Evolutionary conservation across 78 protist species (phyloP), one percentile per base, ranked within the genome.

Genomic region (Salpingoeca rosetta): DNA sequence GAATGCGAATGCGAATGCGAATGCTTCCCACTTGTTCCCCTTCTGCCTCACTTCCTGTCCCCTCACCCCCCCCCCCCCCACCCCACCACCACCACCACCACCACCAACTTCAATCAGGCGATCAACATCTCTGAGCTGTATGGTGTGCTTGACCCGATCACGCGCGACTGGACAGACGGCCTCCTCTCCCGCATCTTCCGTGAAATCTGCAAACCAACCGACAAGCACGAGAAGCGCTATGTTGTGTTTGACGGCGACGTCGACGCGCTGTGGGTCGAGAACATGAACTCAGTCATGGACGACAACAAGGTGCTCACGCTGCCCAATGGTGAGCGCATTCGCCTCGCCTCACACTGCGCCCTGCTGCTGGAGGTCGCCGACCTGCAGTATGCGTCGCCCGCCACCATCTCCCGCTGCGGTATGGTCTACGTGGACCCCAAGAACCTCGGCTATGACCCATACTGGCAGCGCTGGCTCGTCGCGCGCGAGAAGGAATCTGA

Each of bases 91-190:
- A n/a, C n/a, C n/a, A n/a, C n/a, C n/a, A n/a, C n/a, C n/a, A n/a
- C n/a, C n/a, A n/a, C n/a, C n/a, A n/a, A n/a, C n/a, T n/a, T n/a
- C n/a, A n/a, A n/a, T n/a, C n/a, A n/a, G n/a, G 94, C 96, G 37
- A 36, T 80, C n/a, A 37, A 85, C 38, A 81, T 94, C 40, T 0
- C 22, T 35, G 95, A 93, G 88, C 90, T 96, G 83, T 96, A 96
- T 86, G 98, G 98, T 0, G 90, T 81, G 28, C 90, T 95, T n/a
- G 96, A 97, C 82, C 91, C 93, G 25, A 84, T 22, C 41, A 94
- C 97, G 12, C 94, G 95, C 45, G 95, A 95, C 41, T 97, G 98
- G 98, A 89, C 91, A 0, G 96, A 95, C 82, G 98, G 98, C 0
- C 51, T 95, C 44, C 88, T 97, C 80, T 92, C 97, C 27, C 86